Evolutionary conservation across 2,329 filamentous ascomycete species (phyloP).

Genomic region (Leptosphaerulina australis): DNA sequence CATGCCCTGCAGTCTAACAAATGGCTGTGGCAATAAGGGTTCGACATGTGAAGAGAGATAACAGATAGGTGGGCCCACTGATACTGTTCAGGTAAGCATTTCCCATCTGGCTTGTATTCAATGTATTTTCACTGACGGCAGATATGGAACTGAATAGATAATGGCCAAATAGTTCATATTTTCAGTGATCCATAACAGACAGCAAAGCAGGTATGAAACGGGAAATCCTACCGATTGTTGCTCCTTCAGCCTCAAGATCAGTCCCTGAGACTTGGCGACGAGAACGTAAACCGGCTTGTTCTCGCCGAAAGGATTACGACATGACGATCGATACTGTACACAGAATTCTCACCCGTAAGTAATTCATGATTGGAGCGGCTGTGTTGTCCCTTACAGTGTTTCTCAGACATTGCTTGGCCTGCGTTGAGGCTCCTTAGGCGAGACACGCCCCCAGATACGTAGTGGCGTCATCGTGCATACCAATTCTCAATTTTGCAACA

Average conservation of each 20-base stretch:
- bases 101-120: not conserved
- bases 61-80: slow-evolving; percentile 5
- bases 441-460: slow-evolving; percentile 21
- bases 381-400: slow-evolving; percentile 4
- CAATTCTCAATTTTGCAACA: slow-evolving; percentile 27
- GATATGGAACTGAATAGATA: not conserved
- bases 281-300: slow-evolving; percentile 15
- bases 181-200: not conserved
- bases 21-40: slow-evolving; percentile 4
- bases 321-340: slow-evolving; percentile 13
- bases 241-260: slow-evolving; percentile 17
- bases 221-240: slow-evolving; percentile 10
- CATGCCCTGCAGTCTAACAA: slow-evolving; percentile 18
- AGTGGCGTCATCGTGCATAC: slow-evolving; percentile 36
- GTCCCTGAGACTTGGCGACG: slow-evolving; percentile 14
- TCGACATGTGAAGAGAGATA: slow-evolving; percentile 28
- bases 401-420: slow-evolving; percentile 6
- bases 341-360: not conserved
- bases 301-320: slow-evolving; percentile 13
- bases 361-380: slow-evolving; percentile 5
- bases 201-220: not conserved
- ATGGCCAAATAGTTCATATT: not conserved
- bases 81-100: not conserved
- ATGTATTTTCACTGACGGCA: not conserved
- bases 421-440: slow-evolving; percentile 19